phyloP scores from a whole-genome alignment of 352 stramenopile species.

The Phytophthora citricola region DNA sequence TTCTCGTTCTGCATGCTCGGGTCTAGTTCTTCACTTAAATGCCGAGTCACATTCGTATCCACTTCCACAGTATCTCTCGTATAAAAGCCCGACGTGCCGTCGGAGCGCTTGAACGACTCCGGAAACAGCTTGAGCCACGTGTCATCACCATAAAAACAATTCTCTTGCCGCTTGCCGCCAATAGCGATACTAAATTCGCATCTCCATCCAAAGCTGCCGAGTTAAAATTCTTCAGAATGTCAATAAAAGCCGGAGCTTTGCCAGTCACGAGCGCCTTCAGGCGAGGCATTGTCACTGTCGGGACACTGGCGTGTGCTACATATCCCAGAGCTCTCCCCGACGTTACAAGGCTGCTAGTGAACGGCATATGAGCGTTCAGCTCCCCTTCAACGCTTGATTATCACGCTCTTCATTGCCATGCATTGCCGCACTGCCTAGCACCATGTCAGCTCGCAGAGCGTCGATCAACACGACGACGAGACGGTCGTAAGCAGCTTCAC shows the following conservation, averaged over 20 bases:
- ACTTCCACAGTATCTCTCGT: conserved; percentile 89
- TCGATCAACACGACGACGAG: conserved; percentile 90
- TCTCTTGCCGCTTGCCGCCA: conserved; percentile 51
- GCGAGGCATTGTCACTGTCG: conserved; percentile 90
- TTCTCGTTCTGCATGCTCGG: conserved; percentile 64
- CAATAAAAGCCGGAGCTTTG: conserved; percentile 88
- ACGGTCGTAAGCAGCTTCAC: conserved; percentile 60
- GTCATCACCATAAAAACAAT: conserved; percentile 91
- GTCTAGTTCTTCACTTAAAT: conserved; percentile 87
- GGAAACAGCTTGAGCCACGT: conserved; percentile 92
- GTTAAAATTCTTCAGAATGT: conserved; percentile 93
- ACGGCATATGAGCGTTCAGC: conserved; percentile 75
- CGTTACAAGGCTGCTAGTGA: conserved; percentile 56
- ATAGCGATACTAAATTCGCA: conserved; percentile 72
- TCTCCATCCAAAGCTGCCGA: conserved; percentile 75
- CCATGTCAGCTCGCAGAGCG: conserved; percentile 88
- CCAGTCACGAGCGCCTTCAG: conserved; percentile 89
- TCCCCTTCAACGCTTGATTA: conserved; percentile 34
- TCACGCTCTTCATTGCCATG: conserved; percentile 11
- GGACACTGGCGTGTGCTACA: conserved; percentile 81
- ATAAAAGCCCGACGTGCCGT: conserved; percentile 90
- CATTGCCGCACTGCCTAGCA: conserved; percentile 71
- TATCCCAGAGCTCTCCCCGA: conserved; percentile 68
- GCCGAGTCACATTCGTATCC: conserved; percentile 86
- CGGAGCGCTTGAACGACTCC: conserved; percentile 64